These are phyloP conservation scores for Phyllosticta citribraziliensis DNA, from an alignment of 2,329 filamentous ascomycete species.

Conservation along the genomic window DNA sequence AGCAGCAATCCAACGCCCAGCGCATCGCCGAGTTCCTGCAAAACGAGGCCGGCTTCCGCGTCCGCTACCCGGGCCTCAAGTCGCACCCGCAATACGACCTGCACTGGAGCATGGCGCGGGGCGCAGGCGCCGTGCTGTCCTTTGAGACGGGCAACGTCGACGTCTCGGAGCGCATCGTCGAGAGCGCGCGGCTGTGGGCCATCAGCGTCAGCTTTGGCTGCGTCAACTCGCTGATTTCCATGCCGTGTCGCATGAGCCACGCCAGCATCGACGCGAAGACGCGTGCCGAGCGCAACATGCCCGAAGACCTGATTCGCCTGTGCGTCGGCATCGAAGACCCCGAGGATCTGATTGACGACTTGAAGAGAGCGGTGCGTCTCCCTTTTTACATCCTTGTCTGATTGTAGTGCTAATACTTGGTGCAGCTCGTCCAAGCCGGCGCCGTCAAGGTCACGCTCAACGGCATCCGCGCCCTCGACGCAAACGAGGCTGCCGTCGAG, in stretches of 20 bases:
- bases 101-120: slow-evolving; percentile 90
- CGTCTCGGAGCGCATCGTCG: slow-evolving; percentile 85
- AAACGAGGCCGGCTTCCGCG: slow-evolving; percentile 70
- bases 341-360: slow-evolving; percentile 84
- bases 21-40: slow-evolving; percentile 89
- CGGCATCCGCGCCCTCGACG: slow-evolving; percentile 57
- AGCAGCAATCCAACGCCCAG: slow-evolving; percentile 89
- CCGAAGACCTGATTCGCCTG: slow-evolving; percentile 89
- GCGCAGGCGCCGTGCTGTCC: slow-evolving; percentile 84
- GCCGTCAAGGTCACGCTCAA: slow-evolving; percentile 80
- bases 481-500: slow-evolving; percentile 3
- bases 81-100: slow-evolving; percentile 95
- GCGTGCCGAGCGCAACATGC: slow-evolving; percentile 75
- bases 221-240: slow-evolving; percentile 96
- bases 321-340: slow-evolving; percentile 95
- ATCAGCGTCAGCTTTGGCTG: slow-evolving; percentile 98
- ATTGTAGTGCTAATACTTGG: slow-evolving; percentile 11
- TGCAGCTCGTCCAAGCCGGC: slow-evolving; percentile 74
- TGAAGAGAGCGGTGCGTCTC: slow-evolving; percentile 73
- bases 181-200: slow-evolving; percentile 81
- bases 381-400: background rate
- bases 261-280: slow-evolving; percentile 97
- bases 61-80: slow-evolving; percentile 87
- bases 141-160: slow-evolving; percentile 87
- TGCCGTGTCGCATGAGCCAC: slow-evolving; percentile 99